These are phyloP conservation scores for Saccharomyces uvarum DNA, from an alignment of 1,139 yeast genomes.

Conservation along the genomic window DNA sequence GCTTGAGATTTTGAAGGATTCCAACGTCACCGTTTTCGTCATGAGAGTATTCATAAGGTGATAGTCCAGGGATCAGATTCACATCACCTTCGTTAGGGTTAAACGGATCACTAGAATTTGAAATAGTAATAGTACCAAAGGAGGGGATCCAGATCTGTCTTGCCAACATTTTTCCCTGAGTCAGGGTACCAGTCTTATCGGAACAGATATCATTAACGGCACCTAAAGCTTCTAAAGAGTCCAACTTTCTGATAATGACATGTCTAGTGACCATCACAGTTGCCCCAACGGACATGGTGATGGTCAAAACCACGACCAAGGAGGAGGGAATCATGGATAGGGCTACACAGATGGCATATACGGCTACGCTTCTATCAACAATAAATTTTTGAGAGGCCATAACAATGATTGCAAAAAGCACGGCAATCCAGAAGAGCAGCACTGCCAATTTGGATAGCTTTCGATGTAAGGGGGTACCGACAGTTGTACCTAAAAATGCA, in stretches of 20 bases:
- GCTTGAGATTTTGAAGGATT: conserved; percentile 41
- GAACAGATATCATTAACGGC: conserved; percentile 93
- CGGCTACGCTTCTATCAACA: conserved; percentile 91
- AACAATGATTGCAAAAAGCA: conserved; percentile 80
- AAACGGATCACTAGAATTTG: conserved; percentile 58
- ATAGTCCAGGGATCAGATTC: conserved; percentile 32
- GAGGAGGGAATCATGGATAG: conserved; percentile 99
- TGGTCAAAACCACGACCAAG: conserved; percentile 92
- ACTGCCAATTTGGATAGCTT: conserved; percentile 95
- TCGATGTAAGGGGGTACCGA: conserved; percentile 87
- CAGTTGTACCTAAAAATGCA: conserved; percentile 63
- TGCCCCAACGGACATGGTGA: conserved; percentile 91
- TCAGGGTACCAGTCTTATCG: conserved; percentile 92
- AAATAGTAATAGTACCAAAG: conserved; percentile 57
- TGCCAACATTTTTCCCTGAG: conserved; percentile 92
- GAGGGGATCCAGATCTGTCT: conserved; percentile 82
- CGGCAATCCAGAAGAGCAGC: conserved; percentile 70
- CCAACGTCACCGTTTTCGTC: conserved; percentile 44
- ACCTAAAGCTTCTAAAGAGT: conserved; percentile 92
- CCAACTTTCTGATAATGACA: conserved; percentile 88
- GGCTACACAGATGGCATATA: conserved; percentile 90
- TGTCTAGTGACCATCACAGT: conserved; percentile 88
- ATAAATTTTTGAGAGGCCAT: conserved; percentile 78
- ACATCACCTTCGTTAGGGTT: conserved; percentile 65
- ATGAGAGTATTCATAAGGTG: conserved; percentile 45